Base-by-base conservation (phyloP, 495 filamentous ascomycete species). In the Platismatia glauca region DNA sequence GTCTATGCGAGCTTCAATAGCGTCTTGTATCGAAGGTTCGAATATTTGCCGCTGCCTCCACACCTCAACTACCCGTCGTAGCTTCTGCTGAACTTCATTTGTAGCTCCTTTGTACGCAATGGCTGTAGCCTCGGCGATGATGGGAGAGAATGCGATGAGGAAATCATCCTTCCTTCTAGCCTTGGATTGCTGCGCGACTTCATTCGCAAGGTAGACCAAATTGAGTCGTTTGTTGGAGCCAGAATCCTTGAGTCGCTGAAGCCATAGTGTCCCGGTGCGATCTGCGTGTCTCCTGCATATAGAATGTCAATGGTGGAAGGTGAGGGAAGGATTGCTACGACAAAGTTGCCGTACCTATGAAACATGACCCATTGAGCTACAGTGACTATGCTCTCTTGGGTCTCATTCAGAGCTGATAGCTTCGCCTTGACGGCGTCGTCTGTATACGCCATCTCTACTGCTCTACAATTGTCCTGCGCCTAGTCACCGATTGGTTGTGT, bases 331-430 rank as follows among this genome's bases (percentile, higher is more conserved):
- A 59, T 48, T 59, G 53, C 41, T 53, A 53, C 57, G 44, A 56
- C 46, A 59, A 56, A 55, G 58, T 63, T 66, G 60, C 48, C 76
- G 68, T 88, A 95, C 92, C 91, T 86, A 76, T 99, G 91, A 72
- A 97, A 99, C 88, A 97, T 91, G 61, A 99, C 89, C 95, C 95
- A 99, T 87, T 97, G 92, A 52, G 91, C 87, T 57, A 95, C 91
- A 55, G 89, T 89, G 55, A 95, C 90, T 68, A 97, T 96, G 76
- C 89, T 90, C 67, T 97, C 94, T 71, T 97, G 91, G 16, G 89
- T 91, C 77, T 98, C 94, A 76, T 95, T 96, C 55, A 99, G 82
- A 44, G 90, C 86, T 34, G 91, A 94, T 34, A 99, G 86, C 81
- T 97, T 97, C 56, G 94, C 89, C 67, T 88, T 83, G 27, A 97